phyloP scores from a whole-genome alignment of 192 early-diverging fungal species.

The Backusella morwellensis region DNA sequence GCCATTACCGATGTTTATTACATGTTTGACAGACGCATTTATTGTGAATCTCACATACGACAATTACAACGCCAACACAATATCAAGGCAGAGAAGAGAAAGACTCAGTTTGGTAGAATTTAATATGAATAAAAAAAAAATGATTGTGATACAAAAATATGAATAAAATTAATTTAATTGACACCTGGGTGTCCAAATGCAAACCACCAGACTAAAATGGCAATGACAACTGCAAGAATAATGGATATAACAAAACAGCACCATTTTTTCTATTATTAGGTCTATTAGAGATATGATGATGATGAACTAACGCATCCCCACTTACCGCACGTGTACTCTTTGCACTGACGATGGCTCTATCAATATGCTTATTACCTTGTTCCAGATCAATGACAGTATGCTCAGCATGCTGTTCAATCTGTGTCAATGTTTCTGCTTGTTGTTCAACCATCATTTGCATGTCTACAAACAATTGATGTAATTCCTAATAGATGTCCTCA shows the following conservation, averaged over 20 bases:
- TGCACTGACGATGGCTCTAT: constrained; percentile 53
- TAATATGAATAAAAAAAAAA: neutral
- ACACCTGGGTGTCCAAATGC: constrained; percentile 31
- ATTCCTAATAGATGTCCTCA: constrained; percentile 50
- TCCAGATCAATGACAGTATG: constrained; percentile 64
- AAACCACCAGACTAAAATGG: constrained; percentile 36
- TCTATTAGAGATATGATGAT: neutral
- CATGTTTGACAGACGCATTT: constrained; percentile 61
- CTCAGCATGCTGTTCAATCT: constrained; percentile 69
- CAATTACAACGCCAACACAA: constrained; percentile 59
- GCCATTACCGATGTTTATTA: constrained; percentile 71
- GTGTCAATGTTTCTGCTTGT: constrained; percentile 71
- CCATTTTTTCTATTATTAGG: constrained; percentile 35
- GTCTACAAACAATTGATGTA: constrained; percentile 86
- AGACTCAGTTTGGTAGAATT: constrained; percentile 48
- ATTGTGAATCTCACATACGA: constrained; percentile 72
- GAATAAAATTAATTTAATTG: constrained; percentile 8
- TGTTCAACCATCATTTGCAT: constrained; percentile 81
- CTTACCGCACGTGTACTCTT: constrained; percentile 35
- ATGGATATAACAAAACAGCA: constrained; percentile 31
- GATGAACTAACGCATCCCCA: neutral
- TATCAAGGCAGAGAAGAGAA: constrained; percentile 56
- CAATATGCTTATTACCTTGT: constrained; percentile 59
- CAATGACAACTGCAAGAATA: constrained; percentile 25
- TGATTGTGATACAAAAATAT: neutral